These are phyloP conservation scores for Ettlia oleoabundans DNA, from an alignment of 139 green algal species.

Conservation along the genomic window DNA sequence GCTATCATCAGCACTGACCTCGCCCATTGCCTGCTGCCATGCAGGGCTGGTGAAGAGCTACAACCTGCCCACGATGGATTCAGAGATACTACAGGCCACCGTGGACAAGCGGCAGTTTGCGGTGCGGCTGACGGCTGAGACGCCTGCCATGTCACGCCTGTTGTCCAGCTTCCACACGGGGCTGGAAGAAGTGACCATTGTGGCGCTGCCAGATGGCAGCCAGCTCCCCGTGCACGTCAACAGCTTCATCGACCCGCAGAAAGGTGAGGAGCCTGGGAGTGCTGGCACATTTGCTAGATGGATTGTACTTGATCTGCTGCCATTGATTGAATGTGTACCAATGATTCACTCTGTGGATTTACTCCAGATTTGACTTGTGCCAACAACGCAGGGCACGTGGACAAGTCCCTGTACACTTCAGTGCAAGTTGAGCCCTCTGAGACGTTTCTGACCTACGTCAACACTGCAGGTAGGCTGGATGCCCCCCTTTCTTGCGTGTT, in stretches of 20 bases:
- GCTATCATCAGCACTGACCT: too few species aligned
- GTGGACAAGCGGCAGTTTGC: constrained; percentile 70
- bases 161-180: constrained; percentile 73
- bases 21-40: not conserved
- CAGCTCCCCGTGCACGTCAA: constrained; percentile 21
- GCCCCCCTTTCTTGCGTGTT: not conserved
- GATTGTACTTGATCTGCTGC: too few species aligned
- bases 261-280: not conserved
- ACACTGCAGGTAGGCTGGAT: constrained; percentile 20
- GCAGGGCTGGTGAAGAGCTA: constrained; percentile 78
- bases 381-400: constrained; percentile 52
- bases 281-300: not conserved
- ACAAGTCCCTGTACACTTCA: constrained; percentile 64
- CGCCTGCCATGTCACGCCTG: constrained; percentile 53
- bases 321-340: not conserved
- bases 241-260: constrained; percentile 29
- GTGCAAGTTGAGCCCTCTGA: constrained; percentile 63
- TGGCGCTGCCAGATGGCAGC: constrained; percentile 25
- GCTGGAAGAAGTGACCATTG: constrained; percentile 61
- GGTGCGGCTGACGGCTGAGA: constrained; percentile 61
- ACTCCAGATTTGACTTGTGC: too few species aligned
- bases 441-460: constrained; percentile 66
- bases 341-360: too few species aligned
- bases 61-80: constrained; percentile 54
- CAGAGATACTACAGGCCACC: constrained; percentile 68